These are phyloP conservation scores for Diaporthe longicolla DNA, from an alignment of 2,329 filamentous ascomycete genomes.

Conservation along the genomic window DNA sequence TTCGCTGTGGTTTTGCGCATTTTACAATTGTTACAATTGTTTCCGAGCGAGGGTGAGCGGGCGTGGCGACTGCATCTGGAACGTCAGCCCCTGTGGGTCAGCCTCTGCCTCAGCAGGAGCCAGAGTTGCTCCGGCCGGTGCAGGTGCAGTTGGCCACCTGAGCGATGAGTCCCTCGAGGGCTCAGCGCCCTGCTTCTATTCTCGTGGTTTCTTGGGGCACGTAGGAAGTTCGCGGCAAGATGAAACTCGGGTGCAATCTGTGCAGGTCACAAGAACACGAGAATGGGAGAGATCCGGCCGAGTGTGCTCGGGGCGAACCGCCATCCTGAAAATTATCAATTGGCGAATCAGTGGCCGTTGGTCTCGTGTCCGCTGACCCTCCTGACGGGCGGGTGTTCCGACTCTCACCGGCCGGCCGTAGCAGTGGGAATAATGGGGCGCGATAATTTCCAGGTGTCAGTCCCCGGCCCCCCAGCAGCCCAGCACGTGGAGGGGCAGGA, in stretches of 20 bases:
- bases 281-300: conserved; percentile 41
- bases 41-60: not conserved
- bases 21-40: not conserved
- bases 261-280: conserved; percentile 37
- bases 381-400: conserved; percentile 25
- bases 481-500: no score
- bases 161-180: no score
- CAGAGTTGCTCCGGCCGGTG: conserved; percentile 14
- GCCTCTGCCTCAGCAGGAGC: conserved; percentile 26
- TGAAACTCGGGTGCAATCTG: conserved; percentile 27
- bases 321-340: conserved; percentile 38
- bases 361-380: conserved; percentile 34
- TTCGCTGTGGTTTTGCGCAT: not conserved
- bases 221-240: conserved; percentile 21
- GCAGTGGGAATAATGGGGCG: conserved; percentile 22
- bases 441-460: conserved; percentile 19
- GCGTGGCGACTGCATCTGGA: conserved; percentile 5
- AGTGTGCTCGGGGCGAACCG: conserved; percentile 12
- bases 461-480: not conserved
- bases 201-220: not conserved
- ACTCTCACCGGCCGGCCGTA: conserved; percentile 38
- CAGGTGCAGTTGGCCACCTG: not conserved
- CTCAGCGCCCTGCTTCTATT: conserved; percentile 3
- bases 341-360: conserved; percentile 36
- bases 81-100: conserved; percentile 26